Evolutionary conservation across 768 basidiomycete species (phyloP), one percentile per base, ranked within the genome.

Genomic region (Leccinum truebloodii): DNA sequence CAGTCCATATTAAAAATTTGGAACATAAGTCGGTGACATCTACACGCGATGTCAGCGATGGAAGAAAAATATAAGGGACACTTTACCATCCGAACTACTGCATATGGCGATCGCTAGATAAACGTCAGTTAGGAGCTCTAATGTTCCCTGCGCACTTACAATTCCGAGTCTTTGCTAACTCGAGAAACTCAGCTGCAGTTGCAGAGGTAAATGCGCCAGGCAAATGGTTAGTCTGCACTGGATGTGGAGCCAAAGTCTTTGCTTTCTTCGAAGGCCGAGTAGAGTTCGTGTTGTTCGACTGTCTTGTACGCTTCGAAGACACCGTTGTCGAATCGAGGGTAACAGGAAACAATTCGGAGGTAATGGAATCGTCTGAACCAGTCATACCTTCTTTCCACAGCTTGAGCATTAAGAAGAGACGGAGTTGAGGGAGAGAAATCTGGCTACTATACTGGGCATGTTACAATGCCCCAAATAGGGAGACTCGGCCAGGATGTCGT

Each of bases 131-230:
- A 48, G 14, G 24, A 34, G 16, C 13, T 44, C 22, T 41, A 1
- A 34, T n/a, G 28, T 44, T 37, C 14, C 12, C 37, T 12, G 8
- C 3, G 14, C 20, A 56, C 71, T 57, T 32, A 73, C 71, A 61
- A 52, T 73, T 71, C 22, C 58, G 65, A 41, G 57, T 35, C 53
- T 62, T 71, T 28, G 59, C 59, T 12, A 61, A 13, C 62, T 71
- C 71, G 41, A 67, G 63, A 16, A 66, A 48, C 30, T 59, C 56
- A 37, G 62, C 52, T 12, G 57, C 30, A 24, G 63, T 57, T 13
- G 61, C 60, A 48, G 28, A 62, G 37, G 59, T 48, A 22, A 60
- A 58, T 9, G 30, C 5, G 14, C 50, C 4, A 2, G 55, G 9
- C 6, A 39, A 16, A 55, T 20, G 26, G 6, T 35, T 48, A 24